Percentiles rank a stretch among this genome's conserved stretches.
Evolutionary conservation across 2,329 filamentous ascomycete genomes (phyloP).

Genomic region (Aspergillus eucalypticola): DNA sequence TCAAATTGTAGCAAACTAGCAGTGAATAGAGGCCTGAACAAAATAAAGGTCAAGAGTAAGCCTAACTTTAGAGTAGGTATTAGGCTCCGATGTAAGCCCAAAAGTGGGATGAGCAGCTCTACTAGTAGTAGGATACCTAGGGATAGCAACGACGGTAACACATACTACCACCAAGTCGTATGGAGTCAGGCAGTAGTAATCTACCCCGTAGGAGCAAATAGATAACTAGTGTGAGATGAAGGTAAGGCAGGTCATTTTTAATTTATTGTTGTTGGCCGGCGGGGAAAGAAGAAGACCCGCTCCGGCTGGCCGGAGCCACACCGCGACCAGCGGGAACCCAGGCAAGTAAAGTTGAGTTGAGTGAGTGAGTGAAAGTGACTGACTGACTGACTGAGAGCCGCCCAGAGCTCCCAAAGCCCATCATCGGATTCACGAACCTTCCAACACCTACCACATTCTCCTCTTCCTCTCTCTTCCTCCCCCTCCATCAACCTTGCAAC

Average conservation of each 20-base stretch:
- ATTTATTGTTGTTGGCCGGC: slow-evolving; percentile 14
- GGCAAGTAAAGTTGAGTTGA: background rate
- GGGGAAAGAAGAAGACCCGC: slow-evolving; percentile 26
- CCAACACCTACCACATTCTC: slow-evolving; percentile 21
- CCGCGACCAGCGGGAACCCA: slow-evolving; percentile 12
- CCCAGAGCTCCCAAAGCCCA: slow-evolving; percentile 18
- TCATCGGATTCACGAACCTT: slow-evolving; percentile 27
- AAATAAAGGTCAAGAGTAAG: background rate
- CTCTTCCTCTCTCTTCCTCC: slow-evolving; percentile 7
- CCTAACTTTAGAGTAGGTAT: background rate
- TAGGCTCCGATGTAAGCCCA: slow-evolving; percentile 2
- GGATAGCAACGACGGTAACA: background rate
- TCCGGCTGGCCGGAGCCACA: slow-evolving; percentile 19
- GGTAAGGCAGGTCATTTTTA: background rate
- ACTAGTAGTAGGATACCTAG: background rate
- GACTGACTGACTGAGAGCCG: background rate
- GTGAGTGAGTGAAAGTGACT: too few species aligned
- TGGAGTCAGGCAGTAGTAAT: background rate
- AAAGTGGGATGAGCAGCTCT: background rate
- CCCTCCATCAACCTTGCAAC: slow-evolving; percentile 13
- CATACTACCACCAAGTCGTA: too few species aligned
- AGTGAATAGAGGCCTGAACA: background rate
- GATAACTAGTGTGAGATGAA: background rate
- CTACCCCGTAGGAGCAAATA: background rate
- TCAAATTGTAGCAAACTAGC: background rate